These are phyloP conservation scores for Balamuthia mandrillaris DNA, from an alignment of 208 protist genomes.

Conservation along the genomic window DNA sequence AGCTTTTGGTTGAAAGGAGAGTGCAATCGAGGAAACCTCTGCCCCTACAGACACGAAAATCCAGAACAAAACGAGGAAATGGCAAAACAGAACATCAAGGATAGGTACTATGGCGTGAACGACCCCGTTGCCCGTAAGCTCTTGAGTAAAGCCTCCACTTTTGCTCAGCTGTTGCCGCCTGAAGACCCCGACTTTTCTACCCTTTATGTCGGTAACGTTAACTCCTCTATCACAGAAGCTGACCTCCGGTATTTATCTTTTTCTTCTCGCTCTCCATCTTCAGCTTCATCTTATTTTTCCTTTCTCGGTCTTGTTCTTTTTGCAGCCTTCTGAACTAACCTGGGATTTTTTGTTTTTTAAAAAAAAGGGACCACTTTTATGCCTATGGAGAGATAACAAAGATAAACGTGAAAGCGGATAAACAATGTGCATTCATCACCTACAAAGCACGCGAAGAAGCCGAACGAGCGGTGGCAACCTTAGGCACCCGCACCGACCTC, in stretches of 20 bases:
- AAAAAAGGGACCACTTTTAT: conserved; percentile 35
- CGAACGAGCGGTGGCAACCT: conserved; percentile 32
- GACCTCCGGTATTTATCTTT: conserved; percentile 48
- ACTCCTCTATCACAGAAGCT: conserved; percentile 50
- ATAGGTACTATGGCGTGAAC: conserved; percentile 75
- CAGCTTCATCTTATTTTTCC: background rate
- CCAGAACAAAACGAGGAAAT: conserved; percentile 63
- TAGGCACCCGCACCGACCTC: conserved; percentile 41
- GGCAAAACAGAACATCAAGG: conserved; percentile 76
- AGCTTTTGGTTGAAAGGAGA: conserved; percentile 79
- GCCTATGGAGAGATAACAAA: conserved; percentile 31
- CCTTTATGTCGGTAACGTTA: conserved; percentile 64
- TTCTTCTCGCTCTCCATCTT: background rate
- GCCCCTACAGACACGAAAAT: conserved; percentile 64
- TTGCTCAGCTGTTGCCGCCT: conserved; percentile 46
- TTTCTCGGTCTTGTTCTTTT: background rate
- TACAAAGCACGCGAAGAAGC: conserved; percentile 45
- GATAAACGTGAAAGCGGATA: background rate
- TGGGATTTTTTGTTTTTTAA: background rate
- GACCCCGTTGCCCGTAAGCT: conserved; percentile 80
- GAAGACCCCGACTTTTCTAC: conserved; percentile 62
- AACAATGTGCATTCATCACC: conserved; percentile 61
- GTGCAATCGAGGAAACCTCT: conserved; percentile 79
- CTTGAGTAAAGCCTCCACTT: conserved; percentile 21
- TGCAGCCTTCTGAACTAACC: background rate